These are phyloP conservation scores for Yarrowia porcina DNA, from an alignment of 805 yeast genomes.

Conservation along the genomic window DNA sequence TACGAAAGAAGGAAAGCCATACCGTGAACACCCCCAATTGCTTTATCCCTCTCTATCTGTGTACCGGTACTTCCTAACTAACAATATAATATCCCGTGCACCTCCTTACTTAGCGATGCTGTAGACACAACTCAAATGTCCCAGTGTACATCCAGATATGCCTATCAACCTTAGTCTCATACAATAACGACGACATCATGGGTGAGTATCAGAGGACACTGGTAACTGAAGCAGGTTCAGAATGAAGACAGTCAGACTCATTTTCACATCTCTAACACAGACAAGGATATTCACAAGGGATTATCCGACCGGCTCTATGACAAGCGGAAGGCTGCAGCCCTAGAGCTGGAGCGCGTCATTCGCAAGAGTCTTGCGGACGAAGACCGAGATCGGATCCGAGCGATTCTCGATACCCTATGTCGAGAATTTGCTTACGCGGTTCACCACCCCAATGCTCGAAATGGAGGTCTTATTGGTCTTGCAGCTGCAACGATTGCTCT, in stretches of 20 bases:
- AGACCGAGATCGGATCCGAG: slow-evolving; percentile 57
- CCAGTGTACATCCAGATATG: neutral
- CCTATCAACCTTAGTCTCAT: slow-evolving; percentile 15
- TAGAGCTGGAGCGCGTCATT: slow-evolving; percentile 63
- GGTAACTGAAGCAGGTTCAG: neutral
- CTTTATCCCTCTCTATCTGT: too few relatives aligned
- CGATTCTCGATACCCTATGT: slow-evolving; percentile 68
- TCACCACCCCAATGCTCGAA: slow-evolving; percentile 82
- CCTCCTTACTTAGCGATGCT: neutral
- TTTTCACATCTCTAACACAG: slow-evolving; percentile 38
- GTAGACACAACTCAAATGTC: slow-evolving; percentile 11
- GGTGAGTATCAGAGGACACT: neutral
- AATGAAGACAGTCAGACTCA: neutral
- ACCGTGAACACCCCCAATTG: too few relatives aligned
- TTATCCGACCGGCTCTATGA: slow-evolving; percentile 72
- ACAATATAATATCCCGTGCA: neutral
- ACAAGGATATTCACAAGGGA: slow-evolving; percentile 63
- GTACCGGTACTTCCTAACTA: neutral
- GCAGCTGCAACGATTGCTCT: slow-evolving; percentile 95
- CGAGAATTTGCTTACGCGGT: slow-evolving; percentile 76
- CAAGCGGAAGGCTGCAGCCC: slow-evolving; percentile 71
- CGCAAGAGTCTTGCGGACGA: slow-evolving; percentile 61
- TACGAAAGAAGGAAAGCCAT: too few relatives aligned
- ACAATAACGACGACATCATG: slow-evolving; percentile 9
- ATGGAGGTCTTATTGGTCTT: slow-evolving; percentile 92